Evolutionary conservation across 164 flowering plant species (phyloP).

Genomic region (Vitis labrusca): DNA sequence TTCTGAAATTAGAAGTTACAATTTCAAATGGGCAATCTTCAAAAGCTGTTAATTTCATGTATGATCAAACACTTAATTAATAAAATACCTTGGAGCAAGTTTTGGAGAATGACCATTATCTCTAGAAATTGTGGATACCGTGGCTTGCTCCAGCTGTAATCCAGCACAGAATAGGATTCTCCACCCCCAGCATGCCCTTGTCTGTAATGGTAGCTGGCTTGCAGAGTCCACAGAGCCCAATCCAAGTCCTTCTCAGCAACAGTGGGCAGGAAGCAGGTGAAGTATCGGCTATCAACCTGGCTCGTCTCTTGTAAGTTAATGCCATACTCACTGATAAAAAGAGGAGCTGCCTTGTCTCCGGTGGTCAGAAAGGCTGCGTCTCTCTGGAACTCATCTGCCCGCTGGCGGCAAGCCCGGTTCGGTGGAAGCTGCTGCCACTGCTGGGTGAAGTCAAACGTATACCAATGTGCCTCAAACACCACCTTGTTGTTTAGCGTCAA

Average conservation of each 20-base stretch:
- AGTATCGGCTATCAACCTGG: conserved; percentile 35
- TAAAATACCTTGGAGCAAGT: conserved; percentile 31
- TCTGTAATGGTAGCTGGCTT: conserved; percentile 51
- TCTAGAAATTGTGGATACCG: conserved; percentile 29
- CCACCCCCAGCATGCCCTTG: conserved; percentile 24
- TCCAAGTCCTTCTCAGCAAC: conserved; percentile 43
- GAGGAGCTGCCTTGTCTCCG: conserved; percentile 31
- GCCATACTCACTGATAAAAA: conserved; percentile 60
- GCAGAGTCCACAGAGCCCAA: conserved; percentile 59
- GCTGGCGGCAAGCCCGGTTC: conserved; percentile 19
- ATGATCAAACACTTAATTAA: too few species aligned
- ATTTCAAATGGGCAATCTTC: too few species aligned
- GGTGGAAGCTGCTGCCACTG: conserved; percentile 29
- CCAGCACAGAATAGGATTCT: conserved; percentile 41
- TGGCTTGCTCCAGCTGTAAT: conserved; percentile 29
- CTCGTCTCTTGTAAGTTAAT: conserved; percentile 34
- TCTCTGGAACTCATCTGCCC: conserved; percentile 6
- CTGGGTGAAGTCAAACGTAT: conserved; percentile 22
- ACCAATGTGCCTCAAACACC: conserved; percentile 57
- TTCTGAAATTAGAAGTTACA: too few species aligned
- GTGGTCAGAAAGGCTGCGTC: conserved; percentile 26
- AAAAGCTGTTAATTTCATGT: not conserved
- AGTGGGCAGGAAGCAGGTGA: conserved; percentile 40
- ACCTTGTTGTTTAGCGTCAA: conserved; percentile 28
- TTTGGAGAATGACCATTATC: conserved; percentile 27